These are phyloP conservation scores for Boletellus emodensis DNA, from an alignment of 768 basidiomycete genomes.

Conservation along the genomic window DNA sequence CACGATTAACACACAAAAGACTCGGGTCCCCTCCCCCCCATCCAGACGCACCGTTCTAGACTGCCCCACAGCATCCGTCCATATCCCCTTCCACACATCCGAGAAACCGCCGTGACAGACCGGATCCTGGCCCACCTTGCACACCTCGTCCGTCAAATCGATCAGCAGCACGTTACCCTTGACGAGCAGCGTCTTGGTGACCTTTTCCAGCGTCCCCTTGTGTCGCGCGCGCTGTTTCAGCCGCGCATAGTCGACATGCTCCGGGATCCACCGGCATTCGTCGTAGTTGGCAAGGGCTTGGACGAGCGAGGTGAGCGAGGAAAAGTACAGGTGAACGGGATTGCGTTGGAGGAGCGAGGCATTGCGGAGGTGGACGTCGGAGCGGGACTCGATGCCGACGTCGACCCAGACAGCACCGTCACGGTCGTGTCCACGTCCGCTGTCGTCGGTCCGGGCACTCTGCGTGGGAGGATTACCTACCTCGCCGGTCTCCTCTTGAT, in stretches of 20 bases:
- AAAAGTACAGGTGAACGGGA: conserved; percentile 48
- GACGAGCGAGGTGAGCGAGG: conserved; percentile 48
- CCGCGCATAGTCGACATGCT: conserved; percentile 50
- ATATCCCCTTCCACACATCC: conserved; percentile 58
- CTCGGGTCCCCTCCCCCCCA: no score
- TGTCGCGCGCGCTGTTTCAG: conserved; percentile 56
- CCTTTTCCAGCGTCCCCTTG: conserved; percentile 49
- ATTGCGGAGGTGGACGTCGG: conserved; percentile 60
- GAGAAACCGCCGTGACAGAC: conserved; percentile 55
- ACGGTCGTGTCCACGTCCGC: no score
- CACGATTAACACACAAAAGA: not conserved
- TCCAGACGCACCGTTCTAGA: conserved; percentile 15
- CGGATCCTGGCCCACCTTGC: conserved; percentile 42
- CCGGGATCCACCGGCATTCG: conserved; percentile 53
- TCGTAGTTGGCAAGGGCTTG: conserved; percentile 54
- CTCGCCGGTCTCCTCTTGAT: conserved; percentile 5
- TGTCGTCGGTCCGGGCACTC: not conserved
- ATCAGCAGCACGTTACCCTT: conserved; percentile 46
- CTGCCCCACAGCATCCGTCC: conserved; percentile 46
- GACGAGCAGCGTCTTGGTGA: conserved; percentile 53
- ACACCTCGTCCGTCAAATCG: conserved; percentile 56
- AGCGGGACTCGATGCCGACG: conserved; percentile 46
- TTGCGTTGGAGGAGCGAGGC: conserved; percentile 54
- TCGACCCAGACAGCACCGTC: conserved; percentile 35
- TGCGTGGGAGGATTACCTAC: conserved; percentile 11